phyloP scores from a whole-genome alignment of 225 moss, liverwort and hornwort species.

The Bryum argenteum region DNA sequence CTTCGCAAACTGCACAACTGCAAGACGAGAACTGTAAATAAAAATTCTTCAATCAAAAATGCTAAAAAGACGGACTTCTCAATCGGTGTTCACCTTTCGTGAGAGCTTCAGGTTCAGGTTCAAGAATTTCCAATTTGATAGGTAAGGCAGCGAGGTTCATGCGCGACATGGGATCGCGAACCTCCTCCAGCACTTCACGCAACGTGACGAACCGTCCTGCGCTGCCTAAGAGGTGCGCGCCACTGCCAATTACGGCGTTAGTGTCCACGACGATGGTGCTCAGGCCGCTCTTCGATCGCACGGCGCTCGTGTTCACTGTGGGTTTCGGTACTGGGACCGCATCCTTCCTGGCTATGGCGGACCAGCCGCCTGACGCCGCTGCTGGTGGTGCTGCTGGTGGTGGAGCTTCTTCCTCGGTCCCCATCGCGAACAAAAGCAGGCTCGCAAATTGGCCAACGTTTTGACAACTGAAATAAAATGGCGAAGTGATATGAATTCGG shows the following conservation, averaged over 20 bases:
- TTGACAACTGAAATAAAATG: too few relatives aligned
- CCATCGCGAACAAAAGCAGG: conserved; percentile 26
- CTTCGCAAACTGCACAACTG: conserved; percentile 85
- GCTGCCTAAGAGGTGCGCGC: conserved; percentile 60
- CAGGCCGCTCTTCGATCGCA: conserved; percentile 73
- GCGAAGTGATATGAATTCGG: too few relatives aligned
- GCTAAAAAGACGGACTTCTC: not conserved
- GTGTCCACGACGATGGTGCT: conserved; percentile 87
- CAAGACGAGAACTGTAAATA: conserved; percentile 12
- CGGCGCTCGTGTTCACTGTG: conserved; percentile 46
- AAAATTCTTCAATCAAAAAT: not conserved
- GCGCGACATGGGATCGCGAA: conserved; percentile 84
- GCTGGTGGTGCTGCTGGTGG: conserved; percentile 7
- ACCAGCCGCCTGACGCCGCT: conserved; percentile 53
- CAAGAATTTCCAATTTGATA: conserved; percentile 65
- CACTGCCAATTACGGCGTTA: conserved; percentile 82
- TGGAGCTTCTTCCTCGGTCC: conserved; percentile 23
- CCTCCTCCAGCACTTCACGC: conserved; percentile 81
- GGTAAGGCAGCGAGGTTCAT: conserved; percentile 83
- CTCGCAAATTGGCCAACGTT: not conserved
- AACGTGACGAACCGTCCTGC: conserved; percentile 84
- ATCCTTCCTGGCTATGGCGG: conserved; percentile 83
- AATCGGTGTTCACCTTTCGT: conserved; percentile 48
- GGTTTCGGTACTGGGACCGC: conserved; percentile 51
- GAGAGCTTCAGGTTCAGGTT: conserved; percentile 76